Percentiles rank a stretch among this genome's conserved stretches.
phyloP scores from a whole-genome alignment of 2,329 filamentous ascomycete species.

The Tolypocladium capitatum region DNA sequence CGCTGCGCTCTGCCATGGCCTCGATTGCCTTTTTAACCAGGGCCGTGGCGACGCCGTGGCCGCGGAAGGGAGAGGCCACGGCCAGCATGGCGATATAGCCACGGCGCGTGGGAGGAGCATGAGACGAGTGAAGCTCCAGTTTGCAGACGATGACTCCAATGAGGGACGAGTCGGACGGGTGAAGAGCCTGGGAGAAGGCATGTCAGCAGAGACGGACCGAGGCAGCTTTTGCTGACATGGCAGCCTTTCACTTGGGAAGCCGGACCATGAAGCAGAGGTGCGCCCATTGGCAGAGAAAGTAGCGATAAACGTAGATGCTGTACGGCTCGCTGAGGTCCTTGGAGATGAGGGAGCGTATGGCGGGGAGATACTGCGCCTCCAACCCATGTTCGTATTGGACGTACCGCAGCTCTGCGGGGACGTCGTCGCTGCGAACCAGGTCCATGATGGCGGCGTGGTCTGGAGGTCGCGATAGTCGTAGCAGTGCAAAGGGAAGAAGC shows the following conservation, averaged over 20 bases:
- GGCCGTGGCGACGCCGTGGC: slow-evolving; percentile 74
- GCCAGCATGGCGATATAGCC: slow-evolving; percentile 99
- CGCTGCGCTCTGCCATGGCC: slow-evolving; percentile 69
- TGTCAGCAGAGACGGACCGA: slow-evolving; percentile 1
- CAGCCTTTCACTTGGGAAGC: background rate
- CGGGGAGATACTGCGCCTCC: slow-evolving; percentile 57
- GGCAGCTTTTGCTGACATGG: background rate
- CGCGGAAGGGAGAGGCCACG: slow-evolving; percentile 67
- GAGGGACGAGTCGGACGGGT: slow-evolving; percentile 48
- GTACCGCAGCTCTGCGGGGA: slow-evolving; percentile 39
- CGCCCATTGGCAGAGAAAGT: slow-evolving; percentile 96
- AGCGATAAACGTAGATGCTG: slow-evolving; percentile 97
- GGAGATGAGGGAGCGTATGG: slow-evolving; percentile 85
- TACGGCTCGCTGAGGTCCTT: slow-evolving; percentile 96
- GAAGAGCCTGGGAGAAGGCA: slow-evolving; percentile 33
- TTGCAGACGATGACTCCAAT: slow-evolving; percentile 92
- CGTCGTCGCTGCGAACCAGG: slow-evolving; percentile 15
- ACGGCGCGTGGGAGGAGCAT: slow-evolving; percentile 58
- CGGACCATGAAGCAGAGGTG: slow-evolving; percentile 88
- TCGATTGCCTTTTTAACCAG: slow-evolving; percentile 86
- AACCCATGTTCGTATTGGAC: slow-evolving; percentile 49
- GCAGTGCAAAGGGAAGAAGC: background rate
- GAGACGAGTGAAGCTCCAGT: slow-evolving; percentile 76
- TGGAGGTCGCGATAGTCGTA: background rate
- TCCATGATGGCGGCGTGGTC: slow-evolving; percentile 10